Base-by-base conservation (phyloP, 805 yeast genomes). In the Pichia ethanolica region DNA sequence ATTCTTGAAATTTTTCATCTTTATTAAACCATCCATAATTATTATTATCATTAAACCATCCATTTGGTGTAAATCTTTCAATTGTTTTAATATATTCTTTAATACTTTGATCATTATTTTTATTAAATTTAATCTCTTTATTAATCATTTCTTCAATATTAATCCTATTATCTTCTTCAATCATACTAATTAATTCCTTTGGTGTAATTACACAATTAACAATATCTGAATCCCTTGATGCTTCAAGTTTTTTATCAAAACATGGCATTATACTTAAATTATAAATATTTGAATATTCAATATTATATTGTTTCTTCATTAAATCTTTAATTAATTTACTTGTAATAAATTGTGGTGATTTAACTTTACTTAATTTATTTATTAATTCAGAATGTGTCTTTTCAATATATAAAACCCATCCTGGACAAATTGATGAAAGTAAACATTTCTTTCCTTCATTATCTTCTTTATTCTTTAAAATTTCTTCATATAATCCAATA, bases 191-290 rank as follows among this genome's bases (percentile, higher is more conserved):
- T 37, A 93, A 67, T 62, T 93, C 99, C 57, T 81, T 83, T 11
- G 98, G 89, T 0, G 99, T 93, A 26, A 93, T 77, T 4, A 93
- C 99, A 69, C 97, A 87, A 64, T 93, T 97, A 11, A 93, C 97
- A 59, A 89, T 96, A 11, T 62, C 64, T 10, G 28, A 26, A 9
- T 53, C 61, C 53, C 98, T 74, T 4, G 96, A 89, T 30, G 97
- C 93, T 69, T 93, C 99, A 39, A 90, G 74, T 65, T 93, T 93
- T 68, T 93, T 93, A 65, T 93, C 99, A 64, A 93, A 93, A 59
- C 98, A 91, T 2, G 99, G 98, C 98, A 91, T 91, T 25, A 93
- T 72, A 7, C 93, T 78, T 48, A 93, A 67, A 64, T 91, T 97
- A 61, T 88, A 93, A 0, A 89, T 68, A 3, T 75, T 59, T 5